A percentile compares a stretch with the other conserved stretches of the same genome.
These are phyloP conservation scores for Suillus weaverae DNA, from an alignment of 768 basidiomycete genomes.

Conservation along the genomic window DNA sequence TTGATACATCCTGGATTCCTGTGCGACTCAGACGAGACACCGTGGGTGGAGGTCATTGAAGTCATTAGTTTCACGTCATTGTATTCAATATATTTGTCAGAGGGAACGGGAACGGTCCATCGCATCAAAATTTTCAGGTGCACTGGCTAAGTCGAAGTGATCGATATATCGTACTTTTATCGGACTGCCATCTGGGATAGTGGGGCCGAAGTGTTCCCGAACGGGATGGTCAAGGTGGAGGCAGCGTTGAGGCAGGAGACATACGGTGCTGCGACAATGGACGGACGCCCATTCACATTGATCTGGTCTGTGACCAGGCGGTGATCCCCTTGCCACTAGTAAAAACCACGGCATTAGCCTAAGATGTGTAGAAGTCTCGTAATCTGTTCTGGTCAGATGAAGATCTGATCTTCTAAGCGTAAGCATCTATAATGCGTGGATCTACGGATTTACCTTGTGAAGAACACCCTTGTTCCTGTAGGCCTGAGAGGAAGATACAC, in stretches of 20 bases:
- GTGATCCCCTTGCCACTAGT: neutral
- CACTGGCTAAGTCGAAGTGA: neutral
- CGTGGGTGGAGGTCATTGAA: too few species aligned
- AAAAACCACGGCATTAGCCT: neutral
- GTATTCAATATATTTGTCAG: too few species aligned
- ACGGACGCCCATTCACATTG: neutral
- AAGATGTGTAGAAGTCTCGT: neutral
- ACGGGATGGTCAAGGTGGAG: slow-evolving; percentile 32
- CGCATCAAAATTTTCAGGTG: neutral
- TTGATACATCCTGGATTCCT: too few species aligned
- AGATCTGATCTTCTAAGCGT: neutral
- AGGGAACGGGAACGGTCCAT: neutral
- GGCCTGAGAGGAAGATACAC: neutral
- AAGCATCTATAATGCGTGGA: neutral
- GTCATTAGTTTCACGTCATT: neutral
- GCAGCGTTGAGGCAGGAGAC: neutral
- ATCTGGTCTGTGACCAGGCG: neutral
- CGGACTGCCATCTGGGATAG: slow-evolving; percentile 39
- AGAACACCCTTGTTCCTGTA: neutral
- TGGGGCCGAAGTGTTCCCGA: slow-evolving; percentile 33
- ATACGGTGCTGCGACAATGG: neutral
- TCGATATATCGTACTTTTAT: neutral
- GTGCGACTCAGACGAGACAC: too few species aligned
- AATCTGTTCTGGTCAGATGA: neutral
- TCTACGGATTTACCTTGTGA: neutral